Conservation (phyloP, 2,329 filamentous ascomycete species). For the Colletotrichum sp. region DNA sequence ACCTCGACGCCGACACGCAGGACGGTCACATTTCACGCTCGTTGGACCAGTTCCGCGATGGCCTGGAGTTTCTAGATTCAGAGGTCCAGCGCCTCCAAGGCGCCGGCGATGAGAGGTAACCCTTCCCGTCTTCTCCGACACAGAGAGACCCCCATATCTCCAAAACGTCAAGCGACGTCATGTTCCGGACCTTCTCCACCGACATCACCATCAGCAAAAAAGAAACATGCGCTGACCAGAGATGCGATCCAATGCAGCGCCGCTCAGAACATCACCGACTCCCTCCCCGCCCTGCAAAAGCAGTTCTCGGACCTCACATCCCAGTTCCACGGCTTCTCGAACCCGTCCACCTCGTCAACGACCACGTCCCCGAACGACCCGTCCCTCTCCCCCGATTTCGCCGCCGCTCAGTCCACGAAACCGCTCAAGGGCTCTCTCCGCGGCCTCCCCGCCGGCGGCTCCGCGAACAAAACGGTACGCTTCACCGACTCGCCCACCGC, state of each 20-base stretch:
- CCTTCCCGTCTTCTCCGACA: slow-evolving; percentile 1
- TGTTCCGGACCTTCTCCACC: neutral
- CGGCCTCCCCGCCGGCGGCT: slow-evolving; percentile 34
- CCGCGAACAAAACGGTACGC: slow-evolving; percentile 75
- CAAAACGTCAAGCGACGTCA: neutral
- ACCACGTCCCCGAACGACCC: slow-evolving; percentile 69
- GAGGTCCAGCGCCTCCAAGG: slow-evolving; percentile 70
- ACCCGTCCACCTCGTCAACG: slow-evolving; percentile 52
- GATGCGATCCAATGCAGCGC: slow-evolving; percentile 37
- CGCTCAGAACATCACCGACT: slow-evolving; percentile 60
- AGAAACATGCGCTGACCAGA: neutral
- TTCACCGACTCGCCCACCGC: slow-evolving; percentile 72
- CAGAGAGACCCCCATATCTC: neutral
- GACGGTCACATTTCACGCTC: slow-evolving; percentile 90
- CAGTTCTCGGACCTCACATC: slow-evolving; percentile 79
- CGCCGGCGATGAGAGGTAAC: slow-evolving; percentile 67
- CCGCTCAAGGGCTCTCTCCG: slow-evolving; percentile 28
- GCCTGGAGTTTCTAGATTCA: slow-evolving; percentile 72
- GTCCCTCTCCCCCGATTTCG: slow-evolving; percentile 66
- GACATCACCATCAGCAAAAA: neutral
- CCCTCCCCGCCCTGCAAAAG: slow-evolving; percentile 70
- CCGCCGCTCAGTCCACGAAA: slow-evolving; percentile 58
- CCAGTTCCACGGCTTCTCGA: slow-evolving; percentile 77
- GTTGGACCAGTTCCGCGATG: slow-evolving; percentile 83
- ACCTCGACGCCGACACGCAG: slow-evolving; percentile 79